A percentile compares a stretch with the other conserved stretches of the same genome.
Evolutionary conservation across 2,329 filamentous ascomycete genomes (phyloP).

Genomic region (Ceratocystis smalleyi): DNA sequence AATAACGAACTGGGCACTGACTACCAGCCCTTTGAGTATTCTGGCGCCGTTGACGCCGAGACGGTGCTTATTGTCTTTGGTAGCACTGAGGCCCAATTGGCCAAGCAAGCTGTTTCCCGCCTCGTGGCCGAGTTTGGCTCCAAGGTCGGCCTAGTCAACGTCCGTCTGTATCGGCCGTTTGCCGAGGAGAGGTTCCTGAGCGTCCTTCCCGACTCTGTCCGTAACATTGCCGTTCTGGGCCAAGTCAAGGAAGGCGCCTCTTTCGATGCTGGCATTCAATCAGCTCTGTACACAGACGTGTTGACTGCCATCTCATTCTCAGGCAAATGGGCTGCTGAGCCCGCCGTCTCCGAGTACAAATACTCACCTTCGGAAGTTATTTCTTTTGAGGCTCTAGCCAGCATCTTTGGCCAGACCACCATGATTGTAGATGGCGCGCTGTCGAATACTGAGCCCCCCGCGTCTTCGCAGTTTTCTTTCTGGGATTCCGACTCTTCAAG

Average conservation of each 20-base stretch:
- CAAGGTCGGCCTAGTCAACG: conserved; percentile 76
- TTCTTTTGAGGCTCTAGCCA: conserved; percentile 39
- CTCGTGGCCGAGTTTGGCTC: conserved; percentile 51
- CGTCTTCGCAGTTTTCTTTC: conserved; percentile 62
- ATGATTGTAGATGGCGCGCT: conserved; percentile 35
- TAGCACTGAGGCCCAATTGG: conserved; percentile 74
- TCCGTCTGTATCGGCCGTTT: conserved; percentile 88
- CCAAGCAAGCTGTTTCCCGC: conserved; percentile 61
- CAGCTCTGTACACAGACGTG: conserved; percentile 83
- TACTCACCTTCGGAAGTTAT: conserved; percentile 55
- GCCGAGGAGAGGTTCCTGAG: conserved; percentile 86
- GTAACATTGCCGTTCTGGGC: conserved; percentile 69
- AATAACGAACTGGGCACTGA: conserved; percentile 88
- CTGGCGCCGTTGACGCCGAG: conserved; percentile 64
- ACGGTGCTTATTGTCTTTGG: conserved; percentile 84
- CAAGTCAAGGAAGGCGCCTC: conserved; percentile 66
- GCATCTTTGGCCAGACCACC: conserved; percentile 36
- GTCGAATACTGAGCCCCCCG: conserved; percentile 28
- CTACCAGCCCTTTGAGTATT: conserved; percentile 88
- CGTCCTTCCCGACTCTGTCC: conserved; percentile 57
- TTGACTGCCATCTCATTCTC: conserved; percentile 72
- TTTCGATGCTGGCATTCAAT: conserved; percentile 59
- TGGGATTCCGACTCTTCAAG: conserved; percentile 74
- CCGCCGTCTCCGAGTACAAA: conserved; percentile 67
- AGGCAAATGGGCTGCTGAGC: conserved; percentile 45